phyloP scores from a whole-genome alignment of 1,284 basidiomycete species.

The Apiotrichum sp. region DNA sequence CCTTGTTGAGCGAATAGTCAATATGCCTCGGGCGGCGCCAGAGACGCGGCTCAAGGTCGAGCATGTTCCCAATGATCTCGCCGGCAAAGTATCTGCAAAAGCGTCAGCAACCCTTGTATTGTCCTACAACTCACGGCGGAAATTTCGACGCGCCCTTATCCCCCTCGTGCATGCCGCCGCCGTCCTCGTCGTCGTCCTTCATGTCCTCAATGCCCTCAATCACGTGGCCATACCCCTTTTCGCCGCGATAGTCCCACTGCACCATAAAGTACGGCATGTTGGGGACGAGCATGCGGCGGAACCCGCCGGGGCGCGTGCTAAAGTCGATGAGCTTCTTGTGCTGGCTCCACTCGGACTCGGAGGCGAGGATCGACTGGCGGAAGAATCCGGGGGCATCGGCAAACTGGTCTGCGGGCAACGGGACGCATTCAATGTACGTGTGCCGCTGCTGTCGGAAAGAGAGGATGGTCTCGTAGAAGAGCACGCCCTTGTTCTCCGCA shows the following conservation, averaged over 20 bases:
- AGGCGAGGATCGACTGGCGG: conserved; percentile 84
- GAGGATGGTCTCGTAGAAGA: conserved; percentile 91
- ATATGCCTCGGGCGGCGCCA: conserved; percentile 76
- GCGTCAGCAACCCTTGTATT: conserved; percentile 42
- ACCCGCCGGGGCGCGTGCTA: conserved; percentile 75
- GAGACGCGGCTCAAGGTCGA: conserved; percentile 78
- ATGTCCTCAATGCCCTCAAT: conserved; percentile 79
- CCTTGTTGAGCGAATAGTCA: conserved; percentile 64
- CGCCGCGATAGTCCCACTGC: conserved; percentile 94
- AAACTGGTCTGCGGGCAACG: conserved; percentile 76
- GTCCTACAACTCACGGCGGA: conserved; percentile 67
- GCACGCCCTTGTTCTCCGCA: conserved; percentile 76
- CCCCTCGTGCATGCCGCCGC: conserved; percentile 65
- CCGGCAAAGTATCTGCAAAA: conserved; percentile 77
- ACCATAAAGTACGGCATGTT: conserved; percentile 99
- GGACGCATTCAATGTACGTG: conserved; percentile 84
- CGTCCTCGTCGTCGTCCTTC: conserved; percentile 56
- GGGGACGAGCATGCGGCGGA: conserved; percentile 85
- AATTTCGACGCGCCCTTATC: conserved; percentile 84
- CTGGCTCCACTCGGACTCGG: conserved; percentile 94
- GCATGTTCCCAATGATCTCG: conserved; percentile 87
- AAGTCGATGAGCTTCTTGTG: conserved; percentile 97
- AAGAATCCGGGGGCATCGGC: conserved; percentile 88
- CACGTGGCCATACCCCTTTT: conserved; percentile 94
- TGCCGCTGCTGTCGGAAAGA: conserved; percentile 81